These are phyloP conservation scores for Lentinula aciculospora DNA, from an alignment of 768 basidiomycete species.

Conservation along the genomic window DNA sequence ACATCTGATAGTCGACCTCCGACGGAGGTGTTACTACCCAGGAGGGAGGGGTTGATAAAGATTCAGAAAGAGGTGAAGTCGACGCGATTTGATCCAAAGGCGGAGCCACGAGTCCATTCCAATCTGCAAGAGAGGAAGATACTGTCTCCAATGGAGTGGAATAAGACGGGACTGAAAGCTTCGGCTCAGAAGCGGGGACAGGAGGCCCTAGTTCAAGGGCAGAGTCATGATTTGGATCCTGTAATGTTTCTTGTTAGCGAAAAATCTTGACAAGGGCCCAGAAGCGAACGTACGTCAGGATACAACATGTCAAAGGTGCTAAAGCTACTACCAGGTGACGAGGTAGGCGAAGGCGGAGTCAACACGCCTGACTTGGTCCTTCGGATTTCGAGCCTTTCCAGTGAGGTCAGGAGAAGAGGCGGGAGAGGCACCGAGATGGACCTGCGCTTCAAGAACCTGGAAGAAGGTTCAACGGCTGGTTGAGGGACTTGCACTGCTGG, in stretches of 20 bases:
- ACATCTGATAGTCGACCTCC: neutral
- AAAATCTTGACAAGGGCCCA: neutral
- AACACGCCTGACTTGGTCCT: neutral
- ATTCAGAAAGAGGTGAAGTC: neutral
- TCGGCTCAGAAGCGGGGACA: neutral
- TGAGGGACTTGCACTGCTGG: neutral
- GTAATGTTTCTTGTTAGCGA: neutral
- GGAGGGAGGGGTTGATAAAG: neutral
- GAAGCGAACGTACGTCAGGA: neutral
- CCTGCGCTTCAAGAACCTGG: neutral
- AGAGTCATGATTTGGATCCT: neutral
- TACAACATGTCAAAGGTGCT: neutral
- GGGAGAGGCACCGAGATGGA: constrained; percentile 1
- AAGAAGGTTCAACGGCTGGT: neutral
- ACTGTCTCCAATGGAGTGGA: neutral
- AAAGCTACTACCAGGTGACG: neutral
- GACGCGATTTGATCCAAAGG: neutral
- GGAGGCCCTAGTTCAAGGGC: neutral
- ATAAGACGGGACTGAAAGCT: neutral
- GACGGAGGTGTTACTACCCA: neutral
- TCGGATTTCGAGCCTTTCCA: neutral
- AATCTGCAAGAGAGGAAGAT: constrained; percentile 1
- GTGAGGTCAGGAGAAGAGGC: neutral
- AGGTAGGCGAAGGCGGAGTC: neutral
- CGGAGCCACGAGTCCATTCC: neutral